Evolutionary conservation across 2,329 filamentous ascomycete species (phyloP).

Genomic region (Botrytis fragariae): DNA sequence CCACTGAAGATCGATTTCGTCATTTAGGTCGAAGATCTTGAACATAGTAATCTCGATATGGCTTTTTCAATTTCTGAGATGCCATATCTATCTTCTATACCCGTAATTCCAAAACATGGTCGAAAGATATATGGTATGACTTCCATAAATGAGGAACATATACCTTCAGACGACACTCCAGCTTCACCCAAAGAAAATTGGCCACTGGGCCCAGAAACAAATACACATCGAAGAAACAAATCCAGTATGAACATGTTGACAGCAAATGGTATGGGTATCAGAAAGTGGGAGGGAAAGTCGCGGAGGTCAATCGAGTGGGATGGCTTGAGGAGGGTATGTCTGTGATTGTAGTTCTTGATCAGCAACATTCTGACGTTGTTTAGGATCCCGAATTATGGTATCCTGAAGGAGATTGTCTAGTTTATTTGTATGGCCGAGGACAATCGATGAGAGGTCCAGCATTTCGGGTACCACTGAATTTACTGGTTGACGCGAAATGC

Average conservation of each 20-base stretch:
- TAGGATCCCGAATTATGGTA: slow-evolving; percentile 73
- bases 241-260: slow-evolving; percentile 18
- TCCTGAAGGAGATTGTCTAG: slow-evolving; percentile 63
- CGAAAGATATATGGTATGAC: slow-evolving; percentile 2
- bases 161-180: not conserved
- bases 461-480: slow-evolving; percentile 61
- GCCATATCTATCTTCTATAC: not conserved
- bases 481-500: slow-evolving; percentile 57
- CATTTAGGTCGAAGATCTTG: not conserved
- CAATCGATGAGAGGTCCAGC: slow-evolving; percentile 64
- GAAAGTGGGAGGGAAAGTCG: slow-evolving; percentile 41
- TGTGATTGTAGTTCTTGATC: not conserved
- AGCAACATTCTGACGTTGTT: slow-evolving; percentile 16
- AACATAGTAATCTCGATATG: not conserved
- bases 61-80: not conserved
- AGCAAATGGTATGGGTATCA: slow-evolving; percentile 32
- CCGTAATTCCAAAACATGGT: not conserved
- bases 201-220: slow-evolving; percentile 13
- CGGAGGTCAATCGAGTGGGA: slow-evolving; percentile 43
- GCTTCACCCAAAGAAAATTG: slow-evolving; percentile 14
- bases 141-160: slow-evolving; percentile 6
- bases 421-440: slow-evolving; percentile 66
- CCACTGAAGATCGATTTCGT: slow-evolving; percentile 2
- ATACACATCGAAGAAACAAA: not conserved
- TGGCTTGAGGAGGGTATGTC: slow-evolving; percentile 44